Evolutionary conservation across 148 eudicot species (phyloP), one percentile per base, ranked within the genome.

Genomic region (Silene latifolia): DNA sequence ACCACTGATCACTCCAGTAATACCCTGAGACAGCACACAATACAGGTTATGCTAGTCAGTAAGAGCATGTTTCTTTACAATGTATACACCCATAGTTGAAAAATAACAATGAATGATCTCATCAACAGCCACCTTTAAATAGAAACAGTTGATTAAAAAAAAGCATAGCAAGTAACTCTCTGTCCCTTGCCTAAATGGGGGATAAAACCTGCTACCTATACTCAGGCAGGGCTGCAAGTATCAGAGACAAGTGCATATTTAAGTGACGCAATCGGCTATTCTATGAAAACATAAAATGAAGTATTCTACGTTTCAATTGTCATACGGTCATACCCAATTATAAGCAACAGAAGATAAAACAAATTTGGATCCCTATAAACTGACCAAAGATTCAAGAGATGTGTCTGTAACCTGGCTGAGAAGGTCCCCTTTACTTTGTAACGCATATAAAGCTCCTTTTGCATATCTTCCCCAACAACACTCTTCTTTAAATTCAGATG

Each of bases 391-490:
- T 25, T 32, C 64, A 32, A 32, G 35, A 32, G n/a, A 11, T 29
- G 46, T 47, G 71, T 14, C 46, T 73, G 51, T 67, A 72, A 94
- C 98, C 93, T 89, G 90, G 66, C 56, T 84, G 60, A 96, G 79
- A 82, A 77, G 69, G 80, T 89, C 85, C 73, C 93, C 93, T 81
- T 72, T 86, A 65, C 86, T 79, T 76, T 87, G 92, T 74, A 96
- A 84, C 23, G 98, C 98, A 86, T 96, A 96, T 51, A 89, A 47
- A 77, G 98, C 99, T 79, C 94, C 99, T 83, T 86, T 83, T 47
- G 99, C 97, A 80, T 95, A 95, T 82, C 82, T 87, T 62, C 98
- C 99, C 99, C 99, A 96, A 62, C 78, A 75, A 79, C 87, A 81
- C 74, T 95, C 94, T 76, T 89, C 90, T 25, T 74, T 59, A 64